Evolutionary conservation across 1,139 yeast species (phyloP), one percentile per base, ranked within the genome.

Genomic region (Magnusiomyces magnusii): DNA sequence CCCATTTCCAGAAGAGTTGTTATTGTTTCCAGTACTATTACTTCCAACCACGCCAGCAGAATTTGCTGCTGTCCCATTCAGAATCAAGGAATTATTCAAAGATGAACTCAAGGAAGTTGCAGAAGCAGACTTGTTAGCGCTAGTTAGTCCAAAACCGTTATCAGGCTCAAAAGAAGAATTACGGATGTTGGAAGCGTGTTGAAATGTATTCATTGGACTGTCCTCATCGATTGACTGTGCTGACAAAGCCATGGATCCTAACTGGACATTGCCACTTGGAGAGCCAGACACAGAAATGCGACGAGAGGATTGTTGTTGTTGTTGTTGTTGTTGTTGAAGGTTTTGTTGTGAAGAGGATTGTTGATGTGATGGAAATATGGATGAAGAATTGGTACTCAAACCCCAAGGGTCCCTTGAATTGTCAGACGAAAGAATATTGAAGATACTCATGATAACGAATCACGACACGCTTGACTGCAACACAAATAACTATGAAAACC

Each of bases 401-500:
- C 28, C 34, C 54, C 54, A 51, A 23, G 54, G 54, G 24, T 51
- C 54, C 23, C 54, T 51, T 2, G 47, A 17, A 13, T 21, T 39
- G 2, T 51, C 54, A 34, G 21, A n/a, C 2, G 51, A 49, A 17
- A 49, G 51, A 25, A 49, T 49, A 27, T 24, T 49, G 24, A 49
- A 49, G 17, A 49, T 9, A 49, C 51, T 49, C 51, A 49, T 49
- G n/a, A 44, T 44, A 3, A 23, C 10, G 17, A 21, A 44, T 44
- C 7, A 5, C 24, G 13, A 44, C n/a, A 44, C 10, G 13, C 7
- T 31, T 31, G 36, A 31, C 13, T 31, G 7, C 36, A 13, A 31
- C 13, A 41, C n/a, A 9, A 7, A 13, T 5, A 41, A n/a, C 44
- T 3, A n/a, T 41, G 19, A 17, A n/a, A 7, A 17, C 19, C 19